phyloP scores from a whole-genome alignment of 306 rosid genomes.

The Oemleria cerasiformis region DNA sequence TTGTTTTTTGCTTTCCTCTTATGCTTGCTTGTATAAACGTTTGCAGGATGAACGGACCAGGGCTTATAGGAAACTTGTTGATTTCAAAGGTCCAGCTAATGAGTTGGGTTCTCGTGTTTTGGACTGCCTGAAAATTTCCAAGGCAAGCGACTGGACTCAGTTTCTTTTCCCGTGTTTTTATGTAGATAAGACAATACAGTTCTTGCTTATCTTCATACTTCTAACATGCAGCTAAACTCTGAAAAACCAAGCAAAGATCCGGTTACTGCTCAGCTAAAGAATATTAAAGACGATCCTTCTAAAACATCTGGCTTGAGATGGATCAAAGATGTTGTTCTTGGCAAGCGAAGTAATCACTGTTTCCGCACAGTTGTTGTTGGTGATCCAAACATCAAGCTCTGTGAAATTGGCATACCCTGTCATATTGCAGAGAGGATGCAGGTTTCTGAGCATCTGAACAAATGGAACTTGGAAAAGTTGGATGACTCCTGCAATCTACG shows the following conservation, averaged over 20 bases:
- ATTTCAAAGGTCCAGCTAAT: slow-evolving; percentile 72
- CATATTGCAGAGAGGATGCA: slow-evolving; percentile 77
- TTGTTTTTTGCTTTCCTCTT: slow-evolving; percentile 25
- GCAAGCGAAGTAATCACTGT: slow-evolving; percentile 80
- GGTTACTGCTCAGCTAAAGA: slow-evolving; percentile 46
- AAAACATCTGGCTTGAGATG: slow-evolving; percentile 84
- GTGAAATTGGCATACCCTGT: slow-evolving; percentile 79
- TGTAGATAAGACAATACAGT: slow-evolving; percentile 17
- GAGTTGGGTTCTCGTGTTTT: slow-evolving; percentile 78
- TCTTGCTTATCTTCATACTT: slow-evolving; percentile 37
- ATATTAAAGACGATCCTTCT: slow-evolving; percentile 59
- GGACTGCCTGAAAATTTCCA: slow-evolving; percentile 79
- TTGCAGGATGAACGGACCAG: slow-evolving; percentile 80
- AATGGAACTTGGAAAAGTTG: slow-evolving; percentile 56
- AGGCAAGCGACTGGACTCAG: slow-evolving; percentile 49
- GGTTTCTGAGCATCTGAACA: slow-evolving; percentile 63
- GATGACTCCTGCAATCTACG: slow-evolving; percentile 51
- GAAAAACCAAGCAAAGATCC: slow-evolving; percentile 51
- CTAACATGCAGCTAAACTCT: slow-evolving; percentile 63
- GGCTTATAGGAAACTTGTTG: slow-evolving; percentile 68
- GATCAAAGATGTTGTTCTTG: slow-evolving; percentile 92
- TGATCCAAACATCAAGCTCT: slow-evolving; percentile 77
- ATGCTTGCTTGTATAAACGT: slow-evolving; percentile 27
- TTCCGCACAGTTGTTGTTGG: slow-evolving; percentile 86
- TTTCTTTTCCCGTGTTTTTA: slow-evolving; percentile 7